Evolutionary conservation across 2,329 filamentous ascomycete species (phyloP).

Genomic region (Colletotrichum tropicicola): DNA sequence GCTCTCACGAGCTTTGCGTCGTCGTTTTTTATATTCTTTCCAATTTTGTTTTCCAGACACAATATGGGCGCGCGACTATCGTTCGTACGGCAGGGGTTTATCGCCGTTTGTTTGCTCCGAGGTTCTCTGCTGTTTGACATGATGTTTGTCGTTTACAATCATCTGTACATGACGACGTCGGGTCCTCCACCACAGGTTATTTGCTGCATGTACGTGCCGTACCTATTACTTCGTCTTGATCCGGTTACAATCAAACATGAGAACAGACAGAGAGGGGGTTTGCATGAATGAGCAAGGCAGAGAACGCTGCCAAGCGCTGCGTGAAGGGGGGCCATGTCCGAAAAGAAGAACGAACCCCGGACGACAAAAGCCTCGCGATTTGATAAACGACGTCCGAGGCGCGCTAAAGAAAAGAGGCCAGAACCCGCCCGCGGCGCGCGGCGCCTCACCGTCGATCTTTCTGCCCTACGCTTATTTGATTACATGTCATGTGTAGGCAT

Average conservation of each 20-base stretch:
- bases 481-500: neutral
- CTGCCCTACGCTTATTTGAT: conserved; percentile 26
- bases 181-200: too few relatives aligned
- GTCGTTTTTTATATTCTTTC: neutral
- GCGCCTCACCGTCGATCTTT: conserved; percentile 27
- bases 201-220: neutral
- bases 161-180: neutral
- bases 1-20: conserved; percentile 35
- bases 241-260: neutral
- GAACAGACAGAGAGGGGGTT: conserved; percentile 3
- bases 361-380: neutral
- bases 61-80: too few relatives aligned
- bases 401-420: neutral
- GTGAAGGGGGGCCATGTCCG: neutral
- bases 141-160: neutral
- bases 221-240: neutral
- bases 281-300: neutral
- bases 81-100: neutral
- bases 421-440: neutral
- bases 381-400: neutral
- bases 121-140: neutral
- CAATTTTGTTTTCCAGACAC: neutral
- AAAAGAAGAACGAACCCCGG: too few relatives aligned
- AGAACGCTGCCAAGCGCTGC: neutral
- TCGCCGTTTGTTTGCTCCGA: neutral